Conservation (phyloP, 1,284 basidiomycete genomes). For the Vanrija humicola region DNA sequence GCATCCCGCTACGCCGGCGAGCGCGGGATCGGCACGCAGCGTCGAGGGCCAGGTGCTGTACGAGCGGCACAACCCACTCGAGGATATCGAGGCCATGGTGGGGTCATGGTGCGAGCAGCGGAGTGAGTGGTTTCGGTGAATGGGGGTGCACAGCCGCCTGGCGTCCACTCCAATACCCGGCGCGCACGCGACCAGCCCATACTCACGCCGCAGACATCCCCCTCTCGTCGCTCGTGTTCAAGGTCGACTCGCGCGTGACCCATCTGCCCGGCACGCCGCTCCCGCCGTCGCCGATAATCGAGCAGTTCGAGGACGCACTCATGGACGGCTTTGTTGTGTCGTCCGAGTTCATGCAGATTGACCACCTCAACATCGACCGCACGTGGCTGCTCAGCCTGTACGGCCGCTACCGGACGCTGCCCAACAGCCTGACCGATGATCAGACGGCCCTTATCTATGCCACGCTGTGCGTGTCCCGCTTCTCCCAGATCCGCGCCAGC, state of each 20-base stretch:
- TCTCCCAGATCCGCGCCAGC: slow-evolving; percentile 9
- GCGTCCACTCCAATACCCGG: too few relatives aligned
- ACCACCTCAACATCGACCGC: neutral
- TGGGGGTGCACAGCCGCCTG: too few relatives aligned
- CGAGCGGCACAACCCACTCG: slow-evolving; percentile 12
- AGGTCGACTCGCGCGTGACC: slow-evolving; percentile 12
- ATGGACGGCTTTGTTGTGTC: slow-evolving; percentile 14
- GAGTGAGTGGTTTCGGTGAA: neutral
- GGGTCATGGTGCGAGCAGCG: slow-evolving; percentile 10
- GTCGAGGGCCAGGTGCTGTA: neutral
- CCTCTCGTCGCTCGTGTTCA: slow-evolving; percentile 13
- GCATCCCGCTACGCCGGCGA: too few relatives aligned
- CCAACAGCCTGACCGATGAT: slow-evolving; percentile 20
- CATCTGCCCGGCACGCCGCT: slow-evolving; percentile 7
- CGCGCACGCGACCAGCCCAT: too few relatives aligned
- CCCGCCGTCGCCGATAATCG: slow-evolving; percentile 3
- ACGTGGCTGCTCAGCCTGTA: slow-evolving; percentile 12
- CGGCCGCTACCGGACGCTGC: slow-evolving; percentile 20
- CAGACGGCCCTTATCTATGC: slow-evolving; percentile 21
- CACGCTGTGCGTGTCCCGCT: slow-evolving; percentile 18
- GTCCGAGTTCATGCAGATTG: neutral
- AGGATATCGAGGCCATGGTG: slow-evolving; percentile 12
- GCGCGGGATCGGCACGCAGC: too few relatives aligned
- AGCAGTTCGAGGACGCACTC: slow-evolving; percentile 18
- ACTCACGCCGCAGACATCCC: neutral